A percentile compares a stretch with the other conserved stretches of the same genome.
Conservation (phyloP, 1,284 basidiomycete genomes). For the Trichosporon ovoides region DNA sequence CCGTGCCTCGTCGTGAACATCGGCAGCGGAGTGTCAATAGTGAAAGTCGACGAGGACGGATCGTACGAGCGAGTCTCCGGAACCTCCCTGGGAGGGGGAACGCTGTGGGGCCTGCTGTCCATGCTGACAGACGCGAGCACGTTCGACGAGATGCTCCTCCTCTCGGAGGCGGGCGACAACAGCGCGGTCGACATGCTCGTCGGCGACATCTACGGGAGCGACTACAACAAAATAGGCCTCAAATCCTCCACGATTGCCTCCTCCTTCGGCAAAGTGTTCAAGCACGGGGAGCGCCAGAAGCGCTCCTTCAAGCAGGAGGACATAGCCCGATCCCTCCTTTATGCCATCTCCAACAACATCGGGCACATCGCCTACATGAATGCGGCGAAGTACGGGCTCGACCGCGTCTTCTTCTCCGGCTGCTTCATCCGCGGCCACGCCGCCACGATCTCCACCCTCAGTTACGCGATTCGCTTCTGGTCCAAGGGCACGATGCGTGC, state of each 20-base stretch:
- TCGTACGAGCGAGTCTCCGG: conserved; percentile 94
- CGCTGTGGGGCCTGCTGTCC: conserved; percentile 95
- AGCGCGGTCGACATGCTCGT: conserved; percentile 96
- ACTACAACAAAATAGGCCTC: conserved; percentile 87
- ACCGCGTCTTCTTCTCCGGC: conserved; percentile 97
- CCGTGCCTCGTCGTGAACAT: conserved; percentile 98
- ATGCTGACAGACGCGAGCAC: conserved; percentile 89
- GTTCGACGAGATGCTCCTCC: conserved; percentile 92
- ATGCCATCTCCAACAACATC: conserved; percentile 98
- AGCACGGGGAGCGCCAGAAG: conserved; percentile 59
- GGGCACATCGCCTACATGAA: conserved; percentile 99
- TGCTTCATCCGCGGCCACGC: conserved; percentile 98
- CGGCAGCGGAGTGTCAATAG: conserved; percentile 93
- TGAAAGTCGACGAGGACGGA: conserved; percentile 94
- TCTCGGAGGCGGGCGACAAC: conserved; percentile 93
- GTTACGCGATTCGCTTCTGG: conserved; percentile 99
- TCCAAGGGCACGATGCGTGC: conserved; percentile 96
- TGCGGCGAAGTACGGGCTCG: conserved; percentile 95
- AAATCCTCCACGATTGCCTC: conserved; percentile 98
- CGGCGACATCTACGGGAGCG: conserved; percentile 96
- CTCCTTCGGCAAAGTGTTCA: conserved; percentile 97
- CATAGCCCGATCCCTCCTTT: conserved; percentile 87
- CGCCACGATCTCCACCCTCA: conserved; percentile 93
- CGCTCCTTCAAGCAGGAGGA: conserved; percentile 86
- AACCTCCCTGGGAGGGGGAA: conserved; percentile 96